Conservation (phyloP, 2,329 filamentous ascomycete species). For the Botrytis elliptica region DNA sequence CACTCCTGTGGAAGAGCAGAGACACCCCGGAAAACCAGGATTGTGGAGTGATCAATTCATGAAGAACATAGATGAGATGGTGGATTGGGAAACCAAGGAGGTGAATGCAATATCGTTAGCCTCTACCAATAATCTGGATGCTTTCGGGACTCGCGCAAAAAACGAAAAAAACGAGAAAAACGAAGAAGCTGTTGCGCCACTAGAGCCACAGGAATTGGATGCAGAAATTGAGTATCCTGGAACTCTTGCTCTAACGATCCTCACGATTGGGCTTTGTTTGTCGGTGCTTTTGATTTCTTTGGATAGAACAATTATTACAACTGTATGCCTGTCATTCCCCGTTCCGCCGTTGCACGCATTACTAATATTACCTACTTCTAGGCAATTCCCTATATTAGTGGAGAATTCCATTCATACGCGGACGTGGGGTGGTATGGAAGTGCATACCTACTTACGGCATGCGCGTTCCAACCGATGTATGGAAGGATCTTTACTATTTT, state of each 20-base stretch:
- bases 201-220: not conserved
- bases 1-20: slow-evolving; percentile 27
- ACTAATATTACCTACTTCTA: slow-evolving; percentile 36
- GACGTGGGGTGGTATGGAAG: slow-evolving; percentile 48
- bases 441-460: slow-evolving; percentile 45
- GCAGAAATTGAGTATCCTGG: slow-evolving; percentile 16
- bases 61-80: not conserved
- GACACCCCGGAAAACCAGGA: slow-evolving; percentile 24
- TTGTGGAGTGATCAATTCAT: not conserved
- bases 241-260: slow-evolving; percentile 30
- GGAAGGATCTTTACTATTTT: slow-evolving; percentile 13
- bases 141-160: not conserved
- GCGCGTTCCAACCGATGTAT: slow-evolving; percentile 51
- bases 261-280: slow-evolving; percentile 36
- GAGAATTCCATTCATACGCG: slow-evolving; percentile 1
- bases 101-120: not conserved
- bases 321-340: slow-evolving; percentile 40
- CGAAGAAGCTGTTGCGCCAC: not conserved
- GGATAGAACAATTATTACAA: slow-evolving; percentile 42
- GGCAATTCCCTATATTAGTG: slow-evolving; percentile 43
- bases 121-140: not conserved
- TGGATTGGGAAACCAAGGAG: not conserved
- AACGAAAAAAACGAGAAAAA: not conserved
- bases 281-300: slow-evolving; percentile 35
- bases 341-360: slow-evolving; percentile 41